Conservation (phyloP, 495 filamentous ascomycete genomes). For the Durotheca rogersii region DNA sequence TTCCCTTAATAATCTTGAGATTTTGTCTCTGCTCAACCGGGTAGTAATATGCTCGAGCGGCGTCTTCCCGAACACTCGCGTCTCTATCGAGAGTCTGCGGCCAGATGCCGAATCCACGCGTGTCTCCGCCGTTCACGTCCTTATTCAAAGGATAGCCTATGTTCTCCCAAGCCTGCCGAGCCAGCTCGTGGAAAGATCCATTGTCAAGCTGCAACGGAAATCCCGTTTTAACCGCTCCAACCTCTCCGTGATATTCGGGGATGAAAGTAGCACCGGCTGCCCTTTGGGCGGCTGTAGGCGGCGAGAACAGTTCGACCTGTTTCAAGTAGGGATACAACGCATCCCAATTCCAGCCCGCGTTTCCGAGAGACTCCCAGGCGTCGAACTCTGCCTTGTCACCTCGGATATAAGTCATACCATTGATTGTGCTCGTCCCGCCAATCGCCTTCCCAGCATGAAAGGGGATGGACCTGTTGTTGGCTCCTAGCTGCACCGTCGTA, state of each 20-base stretch:
- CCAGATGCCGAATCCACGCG: conserved; percentile 44
- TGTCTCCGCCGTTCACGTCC: conserved; percentile 44
- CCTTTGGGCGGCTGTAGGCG: conserved; percentile 42
- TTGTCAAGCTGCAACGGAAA: conserved; percentile 42
- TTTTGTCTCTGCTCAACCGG: conserved; percentile 41
- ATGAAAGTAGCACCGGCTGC: conserved; percentile 48
- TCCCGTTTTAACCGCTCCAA: conserved; percentile 51
- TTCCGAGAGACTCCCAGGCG: conserved; percentile 59
- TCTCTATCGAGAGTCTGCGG: conserved; percentile 41
- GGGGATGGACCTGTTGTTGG: conserved; percentile 34
- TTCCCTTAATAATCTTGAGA: conserved; percentile 37
- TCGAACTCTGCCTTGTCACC: conserved; percentile 60
- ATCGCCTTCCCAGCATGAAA: conserved; percentile 53
- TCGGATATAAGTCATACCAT: conserved; percentile 55
- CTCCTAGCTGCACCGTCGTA: conserved; percentile 47
- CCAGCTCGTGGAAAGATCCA: conserved; percentile 30
- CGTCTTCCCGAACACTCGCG: conserved; percentile 33
- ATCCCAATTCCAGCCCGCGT: conserved; percentile 60
- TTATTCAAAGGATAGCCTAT: conserved; percentile 41
- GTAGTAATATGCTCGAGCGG: conserved; percentile 48
- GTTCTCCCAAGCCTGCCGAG: conserved; percentile 31
- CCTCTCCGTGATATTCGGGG: conserved; percentile 47
- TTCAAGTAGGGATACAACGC: conserved; percentile 43
- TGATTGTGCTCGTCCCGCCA: conserved; percentile 55
- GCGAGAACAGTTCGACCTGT: conserved; percentile 44